A percentile compares a stretch with the other conserved stretches of the same genome.
These are phyloP conservation scores for Tolypocladium cylindrosporum DNA, from an alignment of 2,329 filamentous ascomycete genomes.

Conservation along the genomic window DNA sequence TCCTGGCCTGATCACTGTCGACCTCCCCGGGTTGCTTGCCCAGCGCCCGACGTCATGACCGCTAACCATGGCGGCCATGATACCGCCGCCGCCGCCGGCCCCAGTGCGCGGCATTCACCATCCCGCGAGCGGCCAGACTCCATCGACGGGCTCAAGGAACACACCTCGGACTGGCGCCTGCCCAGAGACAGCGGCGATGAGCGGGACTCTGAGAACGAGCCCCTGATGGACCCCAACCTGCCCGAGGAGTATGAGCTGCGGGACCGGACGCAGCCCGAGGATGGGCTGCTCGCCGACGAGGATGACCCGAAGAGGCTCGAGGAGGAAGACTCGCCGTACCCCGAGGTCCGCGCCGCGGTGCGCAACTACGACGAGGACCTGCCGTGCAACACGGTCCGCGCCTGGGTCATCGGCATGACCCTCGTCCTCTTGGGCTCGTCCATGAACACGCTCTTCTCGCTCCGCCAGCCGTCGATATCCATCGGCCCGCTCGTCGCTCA, in stretches of 20 bases:
- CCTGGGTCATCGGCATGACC: slow-evolving; percentile 51
- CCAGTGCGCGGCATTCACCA: slow-evolving; percentile 15
- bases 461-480: slow-evolving; percentile 51
- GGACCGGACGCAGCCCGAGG: slow-evolving; percentile 14
- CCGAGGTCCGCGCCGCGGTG: slow-evolving; percentile 55
- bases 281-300: slow-evolving; percentile 4
- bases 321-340: slow-evolving; percentile 53
- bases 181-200: slow-evolving; percentile 34
- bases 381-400: slow-evolving; percentile 56
- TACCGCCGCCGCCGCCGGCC: not conserved
- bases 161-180: slow-evolving; percentile 30
- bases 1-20: not conserved
- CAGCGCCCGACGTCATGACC: not conserved
- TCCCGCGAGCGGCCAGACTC: slow-evolving; percentile 14
- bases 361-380: slow-evolving; percentile 55
- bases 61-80: not conserved
- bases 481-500: slow-evolving; percentile 53
- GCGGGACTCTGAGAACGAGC: slow-evolving; percentile 41
- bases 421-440: slow-evolving; percentile 48
- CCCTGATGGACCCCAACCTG: slow-evolving; percentile 44
- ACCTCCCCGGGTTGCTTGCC: not conserved
- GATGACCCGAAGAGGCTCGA: slow-evolving; percentile 23
- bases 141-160: slow-evolving; percentile 16
- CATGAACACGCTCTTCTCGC: slow-evolving; percentile 54
- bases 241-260: slow-evolving; percentile 29